phyloP scores from a whole-genome alignment of 306 rosid species.

The Corylus heterophylla region DNA sequence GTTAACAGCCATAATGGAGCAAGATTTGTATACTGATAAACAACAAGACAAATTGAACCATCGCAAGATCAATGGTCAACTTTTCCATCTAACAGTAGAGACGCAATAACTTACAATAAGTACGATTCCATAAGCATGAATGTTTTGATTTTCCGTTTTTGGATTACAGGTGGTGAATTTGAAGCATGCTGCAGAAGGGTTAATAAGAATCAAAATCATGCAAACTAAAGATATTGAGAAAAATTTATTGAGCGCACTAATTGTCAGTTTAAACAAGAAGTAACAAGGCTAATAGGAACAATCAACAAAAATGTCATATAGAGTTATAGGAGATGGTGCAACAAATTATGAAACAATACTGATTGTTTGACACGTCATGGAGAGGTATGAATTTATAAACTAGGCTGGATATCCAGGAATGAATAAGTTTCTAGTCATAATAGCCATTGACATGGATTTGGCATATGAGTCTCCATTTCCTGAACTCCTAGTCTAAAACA shows the following conservation, averaged over 20 bases:
- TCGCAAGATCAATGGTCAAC: conserved; percentile 4
- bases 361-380: background rate
- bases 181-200: conserved; percentile 73
- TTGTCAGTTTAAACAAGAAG: background rate
- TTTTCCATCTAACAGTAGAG: conserved; percentile 22
- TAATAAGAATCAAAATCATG: conserved; percentile 26
- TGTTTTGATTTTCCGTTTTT: conserved; percentile 66
- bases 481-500: background rate
- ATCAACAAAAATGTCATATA: background rate
- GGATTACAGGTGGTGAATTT: conserved; percentile 69
- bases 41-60: background rate
- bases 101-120: conserved; percentile 65
- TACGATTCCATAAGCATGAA: conserved; percentile 68
- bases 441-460: background rate
- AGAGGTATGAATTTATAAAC: background rate
- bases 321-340: background rate
- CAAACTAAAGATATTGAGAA: background rate
- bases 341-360: background rate
- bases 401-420: background rate
- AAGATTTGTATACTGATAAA: too few relatives aligned
- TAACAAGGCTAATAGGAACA: background rate
- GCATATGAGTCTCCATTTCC: background rate
- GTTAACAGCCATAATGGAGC: conserved; percentile 2
- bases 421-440: background rate
- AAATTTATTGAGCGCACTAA: background rate